Percentiles rank a stretch among this genome's conserved stretches.
Evolutionary conservation across 768 basidiomycete species (phyloP).

Genomic region (Lactarius deliciosus): DNA sequence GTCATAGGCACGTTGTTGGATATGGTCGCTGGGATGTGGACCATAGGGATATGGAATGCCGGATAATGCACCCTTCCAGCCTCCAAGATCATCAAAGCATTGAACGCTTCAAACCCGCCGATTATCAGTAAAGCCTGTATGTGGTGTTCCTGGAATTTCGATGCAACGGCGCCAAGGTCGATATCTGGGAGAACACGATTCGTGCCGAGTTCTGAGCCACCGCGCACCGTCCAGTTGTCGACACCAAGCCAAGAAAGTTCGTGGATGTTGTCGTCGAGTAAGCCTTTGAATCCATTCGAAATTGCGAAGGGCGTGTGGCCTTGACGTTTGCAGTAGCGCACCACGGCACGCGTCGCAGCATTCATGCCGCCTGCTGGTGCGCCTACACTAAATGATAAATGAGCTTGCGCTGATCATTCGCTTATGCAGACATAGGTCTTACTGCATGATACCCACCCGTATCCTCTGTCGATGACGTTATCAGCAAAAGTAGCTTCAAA

Average conservation of each 20-base stretch:
- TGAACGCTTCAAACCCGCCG: conserved; percentile 96
- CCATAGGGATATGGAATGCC: conserved; percentile 93
- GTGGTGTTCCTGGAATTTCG: conserved; percentile 84
- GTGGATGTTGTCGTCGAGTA: conserved; percentile 84
- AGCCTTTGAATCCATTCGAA: conserved; percentile 94
- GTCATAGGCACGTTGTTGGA: conserved; percentile 98
- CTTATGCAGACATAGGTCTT: conserved; percentile 35
- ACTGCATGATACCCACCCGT: conserved; percentile 84
- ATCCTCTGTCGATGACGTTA: conserved; percentile 51
- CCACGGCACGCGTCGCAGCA: conserved; percentile 92
- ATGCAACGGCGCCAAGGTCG: conserved; percentile 85
- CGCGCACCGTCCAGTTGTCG: conserved; percentile 93
- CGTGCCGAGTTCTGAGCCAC: conserved; percentile 96
- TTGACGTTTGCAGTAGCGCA: conserved; percentile 87
- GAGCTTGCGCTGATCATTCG: conserved; percentile 13
- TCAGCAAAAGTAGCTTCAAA: not conserved
- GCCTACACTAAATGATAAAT: conserved; percentile 62
- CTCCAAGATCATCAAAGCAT: conserved; percentile 72
- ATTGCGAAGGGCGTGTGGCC: conserved; percentile 92
- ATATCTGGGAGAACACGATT: conserved; percentile 85
- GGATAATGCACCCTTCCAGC: conserved; percentile 81
- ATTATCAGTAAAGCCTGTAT: conserved; percentile 84
- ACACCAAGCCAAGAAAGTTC: conserved; percentile 95
- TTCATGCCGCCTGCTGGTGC: conserved; percentile 99
- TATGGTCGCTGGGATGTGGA: conserved; percentile 93